phyloP scores from a whole-genome alignment of 1,284 basidiomycete genomes.

The Cyathus pygmaeus region DNA sequence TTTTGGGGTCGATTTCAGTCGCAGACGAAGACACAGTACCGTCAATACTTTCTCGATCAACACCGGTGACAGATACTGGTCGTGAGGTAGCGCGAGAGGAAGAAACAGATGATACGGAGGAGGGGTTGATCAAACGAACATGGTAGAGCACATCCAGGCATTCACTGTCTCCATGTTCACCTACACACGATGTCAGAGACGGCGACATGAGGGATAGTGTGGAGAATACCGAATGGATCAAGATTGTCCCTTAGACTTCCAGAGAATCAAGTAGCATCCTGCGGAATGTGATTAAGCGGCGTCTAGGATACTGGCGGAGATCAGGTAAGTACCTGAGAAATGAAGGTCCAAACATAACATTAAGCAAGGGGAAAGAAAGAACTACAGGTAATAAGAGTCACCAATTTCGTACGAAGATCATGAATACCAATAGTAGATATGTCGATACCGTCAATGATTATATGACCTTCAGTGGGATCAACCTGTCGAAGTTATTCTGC shows the following conservation, averaged over 20 bases:
- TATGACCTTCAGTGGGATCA: constrained; percentile 83
- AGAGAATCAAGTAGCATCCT: constrained; percentile 72
- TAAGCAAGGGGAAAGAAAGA: neutral
- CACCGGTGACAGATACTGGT: too few relatives aligned
- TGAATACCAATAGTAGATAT: constrained; percentile 88
- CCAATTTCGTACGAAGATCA: constrained; percentile 81
- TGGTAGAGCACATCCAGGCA: too few relatives aligned
- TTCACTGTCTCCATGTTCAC: constrained; percentile 84
- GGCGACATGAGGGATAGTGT: neutral
- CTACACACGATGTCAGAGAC: constrained; percentile 41
- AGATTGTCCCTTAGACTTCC: constrained; percentile 39
- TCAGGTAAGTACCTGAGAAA: constrained; percentile 81
- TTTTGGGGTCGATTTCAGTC: too few relatives aligned
- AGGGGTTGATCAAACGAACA: too few relatives aligned
- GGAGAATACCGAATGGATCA: constrained; percentile 76
- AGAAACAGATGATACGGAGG: too few relatives aligned
- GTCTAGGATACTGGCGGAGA: too few relatives aligned
- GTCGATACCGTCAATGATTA: too few relatives aligned
- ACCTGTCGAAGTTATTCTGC: constrained; percentile 59
- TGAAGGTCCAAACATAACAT: constrained; percentile 74
- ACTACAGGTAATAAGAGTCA: constrained; percentile 40
- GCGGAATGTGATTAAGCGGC: constrained; percentile 5
- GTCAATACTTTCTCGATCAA: too few relatives aligned
- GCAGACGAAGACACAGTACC: too few relatives aligned
- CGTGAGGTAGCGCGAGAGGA: too few relatives aligned